Percentiles rank a stretch among this genome's conserved stretches.
Conservation (phyloP, 2,329 filamentous ascomycete genomes). For the Ceratocystis cubensis region DNA sequence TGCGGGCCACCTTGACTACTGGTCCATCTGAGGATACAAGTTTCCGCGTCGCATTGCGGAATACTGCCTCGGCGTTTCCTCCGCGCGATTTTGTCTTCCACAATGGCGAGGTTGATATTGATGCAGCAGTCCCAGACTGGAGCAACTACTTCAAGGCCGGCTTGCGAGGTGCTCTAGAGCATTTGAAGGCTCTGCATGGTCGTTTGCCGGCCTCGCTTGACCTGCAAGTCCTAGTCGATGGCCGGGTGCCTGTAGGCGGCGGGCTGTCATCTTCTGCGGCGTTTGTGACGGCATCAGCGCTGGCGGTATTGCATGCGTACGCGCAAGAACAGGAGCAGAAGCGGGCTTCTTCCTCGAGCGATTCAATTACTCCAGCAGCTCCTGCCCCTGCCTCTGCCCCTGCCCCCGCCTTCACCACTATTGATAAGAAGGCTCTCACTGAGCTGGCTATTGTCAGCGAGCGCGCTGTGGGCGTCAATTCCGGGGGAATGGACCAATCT, state of each 20-base stretch:
- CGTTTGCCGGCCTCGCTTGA: constrained; percentile 52
- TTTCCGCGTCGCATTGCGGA: constrained; percentile 53
- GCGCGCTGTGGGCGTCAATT: constrained; percentile 88
- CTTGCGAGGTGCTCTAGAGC: constrained; percentile 64
- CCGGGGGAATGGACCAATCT: constrained; percentile 94
- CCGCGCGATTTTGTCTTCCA: constrained; percentile 62
- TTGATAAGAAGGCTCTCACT: constrained; percentile 84
- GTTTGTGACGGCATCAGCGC: constrained; percentile 77
- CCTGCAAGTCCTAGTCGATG: constrained; percentile 83
- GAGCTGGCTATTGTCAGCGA: constrained; percentile 93
- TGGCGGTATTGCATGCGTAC: constrained; percentile 73
- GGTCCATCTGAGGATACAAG: constrained; percentile 31
- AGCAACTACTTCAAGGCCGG: constrained; percentile 98
- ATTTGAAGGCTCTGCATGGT: constrained; percentile 44
- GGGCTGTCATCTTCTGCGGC: constrained; percentile 89
- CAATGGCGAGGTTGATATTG: constrained; percentile 51
- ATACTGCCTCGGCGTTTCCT: constrained; percentile 75
- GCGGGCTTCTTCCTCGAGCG: too few relatives aligned
- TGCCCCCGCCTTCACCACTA: constrained; percentile 29
- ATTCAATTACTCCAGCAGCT: too few relatives aligned
- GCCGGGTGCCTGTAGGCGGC: constrained; percentile 81
- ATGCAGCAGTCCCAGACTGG: constrained; percentile 80
- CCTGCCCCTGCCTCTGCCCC: too few relatives aligned
- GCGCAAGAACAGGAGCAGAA: constrained; percentile 44
- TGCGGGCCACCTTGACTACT: constrained; percentile 43